Base-by-base conservation (phyloP, 2,329 filamentous ascomycete genomes). In the Huntiella bhutanensis region DNA sequence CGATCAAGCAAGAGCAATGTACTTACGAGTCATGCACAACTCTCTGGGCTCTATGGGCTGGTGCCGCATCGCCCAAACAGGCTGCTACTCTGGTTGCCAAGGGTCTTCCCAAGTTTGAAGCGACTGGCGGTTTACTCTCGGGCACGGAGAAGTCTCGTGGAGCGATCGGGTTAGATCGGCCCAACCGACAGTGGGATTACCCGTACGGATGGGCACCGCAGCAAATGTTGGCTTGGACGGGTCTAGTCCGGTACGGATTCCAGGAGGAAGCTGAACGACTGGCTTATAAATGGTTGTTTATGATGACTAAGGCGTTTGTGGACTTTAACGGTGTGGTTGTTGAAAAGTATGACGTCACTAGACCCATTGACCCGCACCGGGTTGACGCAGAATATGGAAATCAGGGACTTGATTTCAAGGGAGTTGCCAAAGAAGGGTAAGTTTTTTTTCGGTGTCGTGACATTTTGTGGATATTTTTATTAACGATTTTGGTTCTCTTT, bases 271-370 rank as follows among this genome's bases (percentile, higher is more conserved):
- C 86, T 1, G 82, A 94, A 64, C 71, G 86, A 33, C 64, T 98
- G 52, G 82, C 85, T 0, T 98, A 98, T 64, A 86, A 91, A 62
- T 98, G 91, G 91, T 66, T 95, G 45, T 93, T 87, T 60, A 96
- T 96, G 88, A 86, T 95, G 56, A 95, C 85, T 49, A 95, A 93
- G 64, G 87, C 91, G 0, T 96, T 96, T 64, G 87, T 95, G 51
- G 88, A 98, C 61, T 96, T 88, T 69, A 96, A 96, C 58, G 91
- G 91, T 35, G 86, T 95, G 6, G 88, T 98, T 1, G 91, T 96
- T 4, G 91, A 98, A 64, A 98, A 98, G 66, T 98, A 98, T 65
- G 84, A 98, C 62, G 91, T 98, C 50, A 96, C 88, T 15, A 70
- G 84, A 48, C 79, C 82, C 4, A 77, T 87, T 48, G 87, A 94